Base-by-base conservation (phyloP, 1,284 basidiomycete species). In the Tilletiopsis washingtonensis region DNA sequence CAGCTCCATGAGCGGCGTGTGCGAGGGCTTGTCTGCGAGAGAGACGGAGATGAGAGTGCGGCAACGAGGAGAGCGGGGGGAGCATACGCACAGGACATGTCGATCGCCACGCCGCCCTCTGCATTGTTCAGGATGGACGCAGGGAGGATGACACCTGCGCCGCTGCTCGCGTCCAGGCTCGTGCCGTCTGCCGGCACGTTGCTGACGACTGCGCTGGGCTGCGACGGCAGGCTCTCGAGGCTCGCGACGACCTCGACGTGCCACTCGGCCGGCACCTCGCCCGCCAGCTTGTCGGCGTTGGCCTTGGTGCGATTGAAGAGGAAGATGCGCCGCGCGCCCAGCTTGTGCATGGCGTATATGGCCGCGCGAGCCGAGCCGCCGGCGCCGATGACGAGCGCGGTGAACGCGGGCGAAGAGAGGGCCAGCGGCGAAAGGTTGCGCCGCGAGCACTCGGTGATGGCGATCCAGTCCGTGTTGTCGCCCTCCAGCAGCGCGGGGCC, bases 381-480 rank as follows among this genome's bases (percentile, higher is more conserved):
- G 0, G 70, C 70, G n/a, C 70, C 70, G 23, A 73, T 64, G 29
- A 73, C 70, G 17, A 73, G 53, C 3, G 58, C 67, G 0, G 56
- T 57, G 45, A 67, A 50, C 24, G 49, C 47, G 11, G 49, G 36
- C 42, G 53, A 53, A 2, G 46, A 52, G 5, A 57, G 40, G 21
- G 60, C 60, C 20, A 56, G 45, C 12, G 61, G 51, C 9, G 46
- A 36, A n/a, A 67, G 56, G 34, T 55, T 51, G 2, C 56, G 41
- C 17, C 51, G 25, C 3, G 57, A 54, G 11, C 61, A 46, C 14
- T 52, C 50, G 37, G 57, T 46, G 50, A 73, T 73, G 12, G 69
- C 70, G 6, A 62, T 57, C 69, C 69, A 73, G 48, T 73, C 70
- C 12, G 70, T 73, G 48, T 73, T 73, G 42, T 73, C 67, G 5